These are phyloP conservation scores for Candida khao-thaluensis DNA, from an alignment of 805 yeast species.

Conservation along the genomic window DNA sequence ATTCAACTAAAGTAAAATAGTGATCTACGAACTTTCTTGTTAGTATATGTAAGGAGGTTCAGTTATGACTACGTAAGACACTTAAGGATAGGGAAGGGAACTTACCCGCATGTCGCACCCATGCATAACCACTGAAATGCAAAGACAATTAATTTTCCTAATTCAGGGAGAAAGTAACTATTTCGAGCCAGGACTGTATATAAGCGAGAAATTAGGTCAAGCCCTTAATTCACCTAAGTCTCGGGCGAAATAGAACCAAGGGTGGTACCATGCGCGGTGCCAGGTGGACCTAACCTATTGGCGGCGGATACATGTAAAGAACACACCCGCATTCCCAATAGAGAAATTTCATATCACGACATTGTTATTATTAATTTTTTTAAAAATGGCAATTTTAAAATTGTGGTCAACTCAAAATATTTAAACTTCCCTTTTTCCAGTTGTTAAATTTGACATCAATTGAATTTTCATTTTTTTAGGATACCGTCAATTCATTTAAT, in stretches of 20 bases:
- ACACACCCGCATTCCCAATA: slow-evolving; percentile 4
- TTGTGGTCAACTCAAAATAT: slow-evolving; percentile 8
- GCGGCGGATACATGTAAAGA: too few relatives aligned
- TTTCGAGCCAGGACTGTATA: neutral
- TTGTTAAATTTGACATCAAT: slow-evolving; percentile 3
- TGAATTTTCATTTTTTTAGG: slow-evolving; percentile 4
- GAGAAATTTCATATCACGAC: slow-evolving; percentile 7
- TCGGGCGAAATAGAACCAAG: too few relatives aligned
- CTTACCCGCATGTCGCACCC: slow-evolving; percentile 4
- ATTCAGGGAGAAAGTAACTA: slow-evolving; percentile 4
- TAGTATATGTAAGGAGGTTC: too few relatives aligned
- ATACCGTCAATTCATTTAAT: too few relatives aligned
- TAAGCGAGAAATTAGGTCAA: neutral
- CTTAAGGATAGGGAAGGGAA: neutral
- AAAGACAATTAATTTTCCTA: slow-evolving; percentile 5
- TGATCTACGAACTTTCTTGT: too few relatives aligned
- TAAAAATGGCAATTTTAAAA: slow-evolving; percentile 8
- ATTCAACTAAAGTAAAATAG: too few relatives aligned
- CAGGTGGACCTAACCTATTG: too few relatives aligned
- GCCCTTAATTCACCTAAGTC: too few relatives aligned
- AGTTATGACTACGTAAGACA: neutral
- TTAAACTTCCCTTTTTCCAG: slow-evolving; percentile 8
- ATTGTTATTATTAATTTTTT: slow-evolving; percentile 7
- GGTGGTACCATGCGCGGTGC: too few relatives aligned
- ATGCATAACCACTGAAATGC: slow-evolving; percentile 5